phyloP scores from a whole-genome alignment of 2,329 filamentous ascomycete genomes.

The Hymenoscyphus repandus region DNA sequence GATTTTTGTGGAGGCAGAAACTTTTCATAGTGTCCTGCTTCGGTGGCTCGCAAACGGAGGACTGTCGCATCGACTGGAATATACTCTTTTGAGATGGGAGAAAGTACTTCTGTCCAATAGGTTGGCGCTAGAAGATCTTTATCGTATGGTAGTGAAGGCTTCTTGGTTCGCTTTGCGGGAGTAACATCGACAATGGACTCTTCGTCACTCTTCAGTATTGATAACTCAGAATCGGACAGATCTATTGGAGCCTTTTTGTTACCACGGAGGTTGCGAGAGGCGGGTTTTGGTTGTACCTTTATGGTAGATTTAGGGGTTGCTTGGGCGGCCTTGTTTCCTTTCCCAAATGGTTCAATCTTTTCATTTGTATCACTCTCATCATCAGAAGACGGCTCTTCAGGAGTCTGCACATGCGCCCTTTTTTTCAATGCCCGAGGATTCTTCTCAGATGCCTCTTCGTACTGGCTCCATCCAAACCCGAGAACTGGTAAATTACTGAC shows the following conservation, averaged over 20 bases:
- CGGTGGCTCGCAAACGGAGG: slow-evolving; percentile 61
- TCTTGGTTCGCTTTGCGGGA: slow-evolving; percentile 14
- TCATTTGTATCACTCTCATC: slow-evolving; percentile 20
- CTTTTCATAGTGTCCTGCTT: slow-evolving; percentile 63
- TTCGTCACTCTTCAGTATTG: slow-evolving; percentile 42
- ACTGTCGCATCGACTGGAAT: slow-evolving; percentile 74
- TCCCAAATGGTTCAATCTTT: slow-evolving; percentile 16
- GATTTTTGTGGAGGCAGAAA: slow-evolving; percentile 80
- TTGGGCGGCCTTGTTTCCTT: slow-evolving; percentile 18
- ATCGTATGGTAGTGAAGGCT: slow-evolving; percentile 54
- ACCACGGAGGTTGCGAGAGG: slow-evolving; percentile 21
- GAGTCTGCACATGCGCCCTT: slow-evolving; percentile 32
- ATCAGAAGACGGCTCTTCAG: slow-evolving; percentile 28
- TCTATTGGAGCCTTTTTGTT: slow-evolving; percentile 36
- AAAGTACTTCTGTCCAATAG: slow-evolving; percentile 91
- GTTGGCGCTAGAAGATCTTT: slow-evolving; percentile 75
- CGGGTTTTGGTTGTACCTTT: slow-evolving; percentile 19
- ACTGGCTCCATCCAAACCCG: slow-evolving; percentile 90
- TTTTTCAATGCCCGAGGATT: slow-evolving; percentile 25
- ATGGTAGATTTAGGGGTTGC: slow-evolving; percentile 13
- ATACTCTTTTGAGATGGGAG: slow-evolving; percentile 72
- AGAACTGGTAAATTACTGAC: slow-evolving; percentile 78
- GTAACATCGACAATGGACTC: slow-evolving; percentile 53
- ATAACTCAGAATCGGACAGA: slow-evolving; percentile 44
- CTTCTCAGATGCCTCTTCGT: slow-evolving; percentile 64